Conservation (phyloP, 2,329 filamentous ascomycete genomes). For the Raffaelea deltoideospora region DNA sequence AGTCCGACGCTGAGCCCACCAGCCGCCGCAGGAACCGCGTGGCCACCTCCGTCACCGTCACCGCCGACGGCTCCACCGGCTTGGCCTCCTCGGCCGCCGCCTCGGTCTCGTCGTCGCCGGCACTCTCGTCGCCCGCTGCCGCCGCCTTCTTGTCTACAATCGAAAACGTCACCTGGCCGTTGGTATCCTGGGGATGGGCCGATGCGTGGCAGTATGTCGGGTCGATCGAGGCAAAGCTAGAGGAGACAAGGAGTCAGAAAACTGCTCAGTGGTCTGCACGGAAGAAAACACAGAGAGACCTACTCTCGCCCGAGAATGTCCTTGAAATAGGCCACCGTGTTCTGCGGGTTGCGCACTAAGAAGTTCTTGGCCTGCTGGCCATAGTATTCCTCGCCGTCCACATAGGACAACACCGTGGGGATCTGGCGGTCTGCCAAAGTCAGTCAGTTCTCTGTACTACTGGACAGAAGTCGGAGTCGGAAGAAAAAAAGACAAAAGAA, state of each 20-base stretch:
- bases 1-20: slow-evolving; percentile 72
- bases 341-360: slow-evolving; percentile 78
- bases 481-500: background rate
- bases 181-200: slow-evolving; percentile 68
- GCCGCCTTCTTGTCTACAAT: slow-evolving; percentile 54
- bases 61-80: slow-evolving; percentile 37
- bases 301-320: slow-evolving; percentile 93
- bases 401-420: slow-evolving; percentile 83
- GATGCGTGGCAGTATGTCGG: slow-evolving; percentile 88
- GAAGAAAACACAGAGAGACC: slow-evolving; percentile 11
- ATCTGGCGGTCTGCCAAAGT: slow-evolving; percentile 71
- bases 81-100: no score
- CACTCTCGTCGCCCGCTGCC: slow-evolving; percentile 37
- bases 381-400: slow-evolving; percentile 92
- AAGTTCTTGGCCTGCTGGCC: slow-evolving; percentile 91
- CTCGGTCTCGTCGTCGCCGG: slow-evolving; percentile 15
- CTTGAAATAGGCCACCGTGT: slow-evolving; percentile 91
- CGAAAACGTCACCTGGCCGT: slow-evolving; percentile 61
- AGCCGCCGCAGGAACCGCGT: slow-evolving; percentile 76
- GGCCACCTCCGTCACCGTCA: slow-evolving; percentile 67
- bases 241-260: background rate
- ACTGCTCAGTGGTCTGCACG: background rate
- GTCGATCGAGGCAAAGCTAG: slow-evolving; percentile 84
- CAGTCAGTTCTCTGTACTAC: background rate
- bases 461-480: background rate